Evolutionary conservation across 2,329 filamentous ascomycete genomes (phyloP).

Genomic region (Trichophyton mentagrophytes): DNA sequence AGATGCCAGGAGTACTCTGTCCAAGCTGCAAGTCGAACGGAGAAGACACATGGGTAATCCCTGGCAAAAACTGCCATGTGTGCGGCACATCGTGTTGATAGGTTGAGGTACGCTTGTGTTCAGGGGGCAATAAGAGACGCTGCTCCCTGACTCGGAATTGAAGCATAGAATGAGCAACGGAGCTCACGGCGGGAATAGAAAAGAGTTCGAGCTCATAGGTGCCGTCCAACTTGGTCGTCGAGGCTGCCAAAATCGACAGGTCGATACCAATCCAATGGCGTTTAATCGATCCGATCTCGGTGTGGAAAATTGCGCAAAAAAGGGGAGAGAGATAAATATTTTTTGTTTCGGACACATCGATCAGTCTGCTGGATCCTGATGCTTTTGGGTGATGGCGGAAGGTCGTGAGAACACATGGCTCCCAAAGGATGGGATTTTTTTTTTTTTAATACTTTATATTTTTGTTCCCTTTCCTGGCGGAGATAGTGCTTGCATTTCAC

Average conservation of each 20-base stretch:
- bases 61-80: conserved; percentile 34
- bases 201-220: not conserved
- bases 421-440: not conserved
- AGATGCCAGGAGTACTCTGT: conserved; percentile 36
- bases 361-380: not conserved
- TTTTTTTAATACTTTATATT: not conserved
- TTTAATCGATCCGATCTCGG: not conserved
- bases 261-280: not conserved
- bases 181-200: not conserved
- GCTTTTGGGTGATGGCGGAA: not conserved
- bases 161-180: not conserved
- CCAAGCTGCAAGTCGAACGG: conserved; percentile 26
- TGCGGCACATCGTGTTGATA: conserved; percentile 21
- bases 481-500: conserved; percentile 1
- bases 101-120: not conserved
- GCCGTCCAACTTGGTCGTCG: not conserved
- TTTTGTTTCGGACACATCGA: not conserved
- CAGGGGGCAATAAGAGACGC: not conserved
- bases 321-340: not conserved
- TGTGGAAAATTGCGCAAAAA: not conserved
- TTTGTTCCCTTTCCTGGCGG: not conserved
- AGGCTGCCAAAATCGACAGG: not conserved
- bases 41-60: conserved; percentile 34
- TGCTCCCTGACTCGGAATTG: not conserved
- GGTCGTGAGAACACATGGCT: not conserved